Evolutionary conservation across 2,329 filamentous ascomycete genomes (phyloP), one percentile per base, ranked within the genome.

Genomic region (Alternaria solani): DNA sequence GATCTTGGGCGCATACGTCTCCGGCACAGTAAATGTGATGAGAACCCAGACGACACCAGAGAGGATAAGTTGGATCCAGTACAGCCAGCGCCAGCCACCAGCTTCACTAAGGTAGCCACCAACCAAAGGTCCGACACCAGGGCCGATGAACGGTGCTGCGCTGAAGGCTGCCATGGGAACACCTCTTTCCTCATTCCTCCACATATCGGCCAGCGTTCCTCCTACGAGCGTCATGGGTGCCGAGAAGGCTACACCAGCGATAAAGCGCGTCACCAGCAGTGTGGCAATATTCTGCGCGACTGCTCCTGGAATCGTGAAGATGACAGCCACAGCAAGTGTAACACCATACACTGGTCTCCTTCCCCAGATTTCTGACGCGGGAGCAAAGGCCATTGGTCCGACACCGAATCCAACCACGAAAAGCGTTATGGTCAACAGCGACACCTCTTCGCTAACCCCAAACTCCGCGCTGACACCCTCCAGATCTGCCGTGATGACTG

Each of bases 131-230:
- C 80, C 75, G n/a, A 81, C 89, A 2, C 91, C 91, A 49, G 92
- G 92, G 0, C 92, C 92, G 44, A 94, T 85, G 74, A 95, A 95
- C 0, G 92, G 92, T 0, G 92, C 92, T 2, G 92, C 91, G 12
- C 87, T 90, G 77, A 95, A 96, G 16, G 91, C 90, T 3, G 92
- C 92, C 92, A 96, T 95, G 18, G 92, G 91, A 2, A 95, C 89
- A 71, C 92, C 92, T 54, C 92, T 86, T 79, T 96, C 92, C 75
- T 95, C 92, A 51, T 89, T 92, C 60, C 81, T 88, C 91, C 91
- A 96, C n/a, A 95, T 78, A 80, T 96, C 92, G 11, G 92, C 90
- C 6, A 96, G 80, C 0, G 91, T 94, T 8, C 92, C 92, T 43
- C 92, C 92, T 8, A 94, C 92, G 1, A 95, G 84, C 0, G 92